Evolutionary conservation across 805 yeast species (phyloP).

Genomic region (Nakazawaea wyomingensis): DNA sequence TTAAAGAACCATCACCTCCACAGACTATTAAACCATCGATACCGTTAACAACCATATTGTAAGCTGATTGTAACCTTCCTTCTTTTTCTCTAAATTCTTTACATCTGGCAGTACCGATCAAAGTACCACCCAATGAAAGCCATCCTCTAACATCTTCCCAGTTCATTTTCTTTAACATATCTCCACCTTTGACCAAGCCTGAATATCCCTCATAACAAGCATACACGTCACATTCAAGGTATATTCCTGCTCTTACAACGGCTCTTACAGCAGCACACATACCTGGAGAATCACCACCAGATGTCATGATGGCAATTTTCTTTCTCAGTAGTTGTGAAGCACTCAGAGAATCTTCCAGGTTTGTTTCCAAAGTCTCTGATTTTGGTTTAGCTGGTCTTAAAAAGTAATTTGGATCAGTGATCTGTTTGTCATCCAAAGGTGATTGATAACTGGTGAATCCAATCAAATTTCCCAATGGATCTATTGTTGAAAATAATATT

Average conservation of each 20-base stretch:
- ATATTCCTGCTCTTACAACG: conserved; percentile 63
- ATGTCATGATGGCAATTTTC: conserved; percentile 72
- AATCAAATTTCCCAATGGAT: conserved; percentile 61
- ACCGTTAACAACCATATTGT: conserved; percentile 78
- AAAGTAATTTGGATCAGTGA: conserved; percentile 32
- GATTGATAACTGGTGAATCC: conserved; percentile 47
- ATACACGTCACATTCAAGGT: conserved; percentile 57
- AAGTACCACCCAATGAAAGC: conserved; percentile 89
- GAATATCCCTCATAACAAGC: conserved; percentile 73
- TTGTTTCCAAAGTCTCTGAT: conserved; percentile 11
- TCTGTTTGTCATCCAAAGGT: conserved; percentile 25
- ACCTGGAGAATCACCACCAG: conserved; percentile 82
- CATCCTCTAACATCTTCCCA: conserved; percentile 97
- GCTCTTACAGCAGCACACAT: conserved; percentile 77
- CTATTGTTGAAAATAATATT: conserved; percentile 35
- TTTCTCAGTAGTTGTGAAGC: conserved; percentile 16
- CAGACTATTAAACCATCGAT: conserved; percentile 94
- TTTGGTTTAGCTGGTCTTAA: conserved; percentile 15
- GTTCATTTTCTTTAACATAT: conserved; percentile 59
- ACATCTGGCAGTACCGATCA: conserved; percentile 95
- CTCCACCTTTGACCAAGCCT: conserved; percentile 66
- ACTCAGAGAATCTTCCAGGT: not conserved
- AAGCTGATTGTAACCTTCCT: conserved; percentile 81
- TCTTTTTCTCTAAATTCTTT: conserved; percentile 76
- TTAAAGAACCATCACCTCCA: conserved; percentile 98